Evolutionary conservation across 805 yeast species (phyloP).

Genomic region (Spathaspora girioi): DNA sequence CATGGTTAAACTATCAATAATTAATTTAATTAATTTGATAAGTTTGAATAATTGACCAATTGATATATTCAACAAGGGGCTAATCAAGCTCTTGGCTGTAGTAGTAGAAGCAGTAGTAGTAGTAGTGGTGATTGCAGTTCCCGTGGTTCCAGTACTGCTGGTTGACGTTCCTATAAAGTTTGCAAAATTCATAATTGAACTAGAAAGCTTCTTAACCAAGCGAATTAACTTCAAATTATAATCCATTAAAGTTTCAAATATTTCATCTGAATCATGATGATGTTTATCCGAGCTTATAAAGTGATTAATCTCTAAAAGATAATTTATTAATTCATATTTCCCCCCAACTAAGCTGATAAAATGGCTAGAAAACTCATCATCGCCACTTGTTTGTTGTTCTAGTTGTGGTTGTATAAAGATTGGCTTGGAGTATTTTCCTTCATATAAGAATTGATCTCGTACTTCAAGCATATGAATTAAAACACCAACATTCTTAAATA

Average conservation of each 20-base stretch:
- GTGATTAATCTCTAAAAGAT: conserved; percentile 28
- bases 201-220: conserved; percentile 31
- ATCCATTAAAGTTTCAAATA: conserved; percentile 25
- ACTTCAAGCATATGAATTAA: conserved; percentile 12
- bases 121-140: conserved; percentile 6
- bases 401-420: not conserved
- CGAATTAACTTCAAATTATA: conserved; percentile 37
- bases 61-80: conserved; percentile 32
- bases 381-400: not conserved
- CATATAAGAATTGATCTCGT: conserved; percentile 11
- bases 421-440: not conserved
- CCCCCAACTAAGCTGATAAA: conserved; percentile 27
- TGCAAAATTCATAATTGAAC: conserved; percentile 25
- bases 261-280: conserved; percentile 13
- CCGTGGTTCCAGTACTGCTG: conserved; percentile 4
- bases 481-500: conserved; percentile 11
- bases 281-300: conserved; percentile 4
- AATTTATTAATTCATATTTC: conserved; percentile 35
- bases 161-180: conserved; percentile 20
- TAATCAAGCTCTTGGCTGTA: conserved; percentile 8
- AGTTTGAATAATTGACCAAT: conserved; percentile 30
- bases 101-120: conserved; percentile 6
- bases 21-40: conserved; percentile 32
- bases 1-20: conserved; percentile 26
- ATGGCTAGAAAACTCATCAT: conserved; percentile 11